Percentiles rank a stretch among this genome's conserved stretches.
These are phyloP conservation scores for Candida silvatica DNA, from an alignment of 805 yeast genomes.

Conservation along the genomic window DNA sequence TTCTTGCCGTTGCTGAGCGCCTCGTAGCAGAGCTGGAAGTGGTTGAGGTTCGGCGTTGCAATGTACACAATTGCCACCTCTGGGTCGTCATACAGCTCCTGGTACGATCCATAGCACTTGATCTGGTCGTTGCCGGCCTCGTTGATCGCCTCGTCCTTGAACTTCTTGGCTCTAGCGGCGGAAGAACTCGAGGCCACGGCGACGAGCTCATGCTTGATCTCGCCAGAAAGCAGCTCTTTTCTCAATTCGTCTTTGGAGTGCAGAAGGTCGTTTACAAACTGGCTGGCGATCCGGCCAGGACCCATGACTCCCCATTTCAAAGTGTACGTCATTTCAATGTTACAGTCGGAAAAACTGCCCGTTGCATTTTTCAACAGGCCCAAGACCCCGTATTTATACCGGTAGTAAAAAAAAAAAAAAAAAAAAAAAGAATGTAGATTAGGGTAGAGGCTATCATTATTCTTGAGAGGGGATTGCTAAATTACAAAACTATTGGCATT, in stretches of 20 bases:
- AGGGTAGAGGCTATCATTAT: too few species aligned
- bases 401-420: background rate
- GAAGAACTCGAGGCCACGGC: conserved; percentile 31
- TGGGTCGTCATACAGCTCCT: conserved; percentile 31
- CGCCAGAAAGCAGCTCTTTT: conserved; percentile 5
- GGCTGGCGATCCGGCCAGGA: conserved; percentile 37
- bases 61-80: conserved; percentile 39
- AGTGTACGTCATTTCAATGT: background rate
- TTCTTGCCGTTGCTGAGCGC: conserved; percentile 37
- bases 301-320: conserved; percentile 41
- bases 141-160: conserved; percentile 11
- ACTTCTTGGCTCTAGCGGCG: conserved; percentile 20
- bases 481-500: too few species aligned
- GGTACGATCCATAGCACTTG: conserved; percentile 23
- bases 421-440: too few species aligned
- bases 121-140: conserved; percentile 3
- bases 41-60: conserved; percentile 45
- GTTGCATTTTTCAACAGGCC: background rate
- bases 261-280: conserved; percentile 30
- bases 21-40: conserved; percentile 32
- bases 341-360: background rate
- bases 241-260: conserved; percentile 17
- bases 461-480: too few species aligned
- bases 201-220: conserved; percentile 26
- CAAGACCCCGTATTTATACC: background rate